phyloP scores from a whole-genome alignment of 2,329 filamentous ascomycete species.

The Cercospora citrullina region DNA sequence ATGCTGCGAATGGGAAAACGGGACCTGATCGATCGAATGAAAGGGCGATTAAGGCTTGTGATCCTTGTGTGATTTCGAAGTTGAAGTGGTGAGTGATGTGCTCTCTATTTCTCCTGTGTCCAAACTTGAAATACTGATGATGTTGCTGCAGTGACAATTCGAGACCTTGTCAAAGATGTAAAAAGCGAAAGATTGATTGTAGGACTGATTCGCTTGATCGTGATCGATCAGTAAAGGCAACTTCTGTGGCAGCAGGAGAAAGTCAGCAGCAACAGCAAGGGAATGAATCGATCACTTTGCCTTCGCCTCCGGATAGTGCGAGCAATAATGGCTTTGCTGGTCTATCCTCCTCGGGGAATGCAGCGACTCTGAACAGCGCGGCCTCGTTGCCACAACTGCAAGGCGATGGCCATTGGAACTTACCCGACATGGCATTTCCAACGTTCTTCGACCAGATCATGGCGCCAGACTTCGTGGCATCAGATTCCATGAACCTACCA shows the following conservation, averaged over 20 bases:
- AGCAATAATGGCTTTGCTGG: neutral
- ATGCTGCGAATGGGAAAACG: conserved; percentile 28
- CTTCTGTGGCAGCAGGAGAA: neutral
- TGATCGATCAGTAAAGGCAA: neutral
- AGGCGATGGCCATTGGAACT: neutral
- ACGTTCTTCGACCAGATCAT: conserved; percentile 31
- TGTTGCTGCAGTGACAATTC: conserved; percentile 26
- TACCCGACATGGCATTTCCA: conserved; percentile 15
- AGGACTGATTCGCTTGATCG: conserved; percentile 8
- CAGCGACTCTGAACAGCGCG: neutral
- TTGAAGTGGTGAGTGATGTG: conserved; percentile 31
- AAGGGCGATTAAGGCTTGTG: conserved; percentile 36
- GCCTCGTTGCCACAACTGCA: neutral
- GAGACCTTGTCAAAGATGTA: conserved; percentile 35
- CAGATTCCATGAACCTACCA: conserved; percentile 13
- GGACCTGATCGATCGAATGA: conserved; percentile 27
- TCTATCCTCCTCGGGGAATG: neutral
- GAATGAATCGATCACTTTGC: neutral
- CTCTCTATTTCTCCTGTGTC: neutral
- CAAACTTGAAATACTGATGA: neutral
- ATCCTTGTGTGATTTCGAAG: conserved; percentile 37
- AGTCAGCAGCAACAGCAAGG: neutral
- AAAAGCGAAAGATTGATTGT: conserved; percentile 17
- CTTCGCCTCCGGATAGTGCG: neutral
- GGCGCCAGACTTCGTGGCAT: conserved; percentile 23